These are phyloP conservation scores for Monilinia polystroma DNA, from an alignment of 2,329 filamentous ascomycete genomes.

Conservation along the genomic window DNA sequence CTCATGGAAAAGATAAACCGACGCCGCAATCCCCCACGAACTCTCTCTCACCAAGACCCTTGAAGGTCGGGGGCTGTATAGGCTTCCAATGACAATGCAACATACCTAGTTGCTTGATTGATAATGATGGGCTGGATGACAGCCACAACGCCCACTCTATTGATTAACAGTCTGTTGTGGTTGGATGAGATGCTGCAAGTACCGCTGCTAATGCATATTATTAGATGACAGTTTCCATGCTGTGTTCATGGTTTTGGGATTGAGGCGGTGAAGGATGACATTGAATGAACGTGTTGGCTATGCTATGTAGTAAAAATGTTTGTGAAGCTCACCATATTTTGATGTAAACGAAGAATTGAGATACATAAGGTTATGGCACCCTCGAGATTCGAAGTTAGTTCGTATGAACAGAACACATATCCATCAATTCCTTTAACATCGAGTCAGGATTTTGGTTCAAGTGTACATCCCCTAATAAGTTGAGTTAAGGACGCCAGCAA, in stretches of 20 bases:
- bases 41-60: neutral
- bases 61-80: neutral
- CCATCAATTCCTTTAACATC: neutral
- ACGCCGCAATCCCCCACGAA: neutral
- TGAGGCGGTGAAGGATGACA: constrained; percentile 19
- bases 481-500: no score
- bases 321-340: no score
- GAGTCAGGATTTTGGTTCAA: neutral
- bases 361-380: neutral
- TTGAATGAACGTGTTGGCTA: neutral
- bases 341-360: neutral
- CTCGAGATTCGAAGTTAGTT: no score
- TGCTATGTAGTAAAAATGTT: no score
- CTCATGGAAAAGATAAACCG: neutral
- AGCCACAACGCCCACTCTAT: constrained; percentile 2
- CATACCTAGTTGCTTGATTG: no score
- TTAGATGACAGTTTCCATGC: constrained; percentile 1
- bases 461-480: no score
- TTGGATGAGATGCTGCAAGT: neutral
- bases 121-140: constrained; percentile 1
- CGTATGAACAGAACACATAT: neutral
- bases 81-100: neutral
- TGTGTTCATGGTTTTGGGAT: neutral
- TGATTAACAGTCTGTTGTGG: neutral
- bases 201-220: constrained; percentile 7